A percentile compares a stretch with the other conserved stretches of the same genome.
phyloP scores from a whole-genome alignment of 2,329 filamentous ascomycete species.

The Talaromyces sp. region DNA sequence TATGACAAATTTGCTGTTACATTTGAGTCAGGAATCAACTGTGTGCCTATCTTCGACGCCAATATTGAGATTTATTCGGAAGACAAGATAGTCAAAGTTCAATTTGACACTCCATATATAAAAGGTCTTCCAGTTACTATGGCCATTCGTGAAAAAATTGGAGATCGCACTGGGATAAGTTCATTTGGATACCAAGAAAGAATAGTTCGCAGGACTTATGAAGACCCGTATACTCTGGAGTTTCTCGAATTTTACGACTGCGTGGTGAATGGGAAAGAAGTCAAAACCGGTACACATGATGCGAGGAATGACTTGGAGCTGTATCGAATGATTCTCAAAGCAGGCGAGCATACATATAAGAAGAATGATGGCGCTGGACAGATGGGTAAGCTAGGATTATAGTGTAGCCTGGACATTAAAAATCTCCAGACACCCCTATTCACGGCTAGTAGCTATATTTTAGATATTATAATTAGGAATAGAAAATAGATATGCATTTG shows the following conservation, averaged over 20 bases:
- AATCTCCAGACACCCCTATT: not conserved
- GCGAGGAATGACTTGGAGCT: slow-evolving; percentile 38
- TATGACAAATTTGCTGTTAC: slow-evolving; percentile 46
- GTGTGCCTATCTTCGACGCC: slow-evolving; percentile 39
- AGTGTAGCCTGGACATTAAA: not conserved
- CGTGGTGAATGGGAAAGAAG: slow-evolving; percentile 31
- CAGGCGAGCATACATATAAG: slow-evolving; percentile 14
- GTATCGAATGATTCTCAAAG: slow-evolving; percentile 36
- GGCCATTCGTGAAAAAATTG: slow-evolving; percentile 41
- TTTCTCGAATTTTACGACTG: slow-evolving; percentile 37
- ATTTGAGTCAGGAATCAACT: slow-evolving; percentile 54
- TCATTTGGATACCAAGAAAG: slow-evolving; percentile 30
- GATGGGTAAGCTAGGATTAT: not conserved
- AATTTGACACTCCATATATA: slow-evolving; percentile 56
- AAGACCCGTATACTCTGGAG: slow-evolving; percentile 44
- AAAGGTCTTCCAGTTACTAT: slow-evolving; percentile 55
- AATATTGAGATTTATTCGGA: slow-evolving; percentile 44
- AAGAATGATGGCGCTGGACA: not conserved
- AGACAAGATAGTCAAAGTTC: slow-evolving; percentile 50
- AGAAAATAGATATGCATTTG: not conserved
- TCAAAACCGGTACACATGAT: slow-evolving; percentile 41
- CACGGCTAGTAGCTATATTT: too few species aligned
- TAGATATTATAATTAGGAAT: too few species aligned
- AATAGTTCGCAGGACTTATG: slow-evolving; percentile 42
- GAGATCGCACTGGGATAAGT: slow-evolving; percentile 18